These are phyloP conservation scores for Saccharomyces pastorianus DNA, from an alignment of 1,139 yeast genomes.

Conservation along the genomic window DNA sequence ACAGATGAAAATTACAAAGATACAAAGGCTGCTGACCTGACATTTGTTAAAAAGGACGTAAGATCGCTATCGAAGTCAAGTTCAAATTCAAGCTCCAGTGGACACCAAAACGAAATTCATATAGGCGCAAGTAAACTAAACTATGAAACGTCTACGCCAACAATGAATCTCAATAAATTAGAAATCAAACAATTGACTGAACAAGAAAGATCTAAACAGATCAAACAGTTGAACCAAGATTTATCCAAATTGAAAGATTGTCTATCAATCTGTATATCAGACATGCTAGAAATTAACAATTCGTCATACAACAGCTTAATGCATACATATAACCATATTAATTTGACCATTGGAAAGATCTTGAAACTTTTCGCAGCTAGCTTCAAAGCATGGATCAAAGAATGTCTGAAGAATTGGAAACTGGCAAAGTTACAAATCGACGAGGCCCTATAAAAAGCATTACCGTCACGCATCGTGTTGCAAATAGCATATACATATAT, in stretches of 20 bases:
- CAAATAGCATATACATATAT: not conserved
- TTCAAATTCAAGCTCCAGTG: not conserved
- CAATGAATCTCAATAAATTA: conserved; percentile 9
- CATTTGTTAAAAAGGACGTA: not conserved
- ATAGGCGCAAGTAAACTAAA: conserved; percentile 11
- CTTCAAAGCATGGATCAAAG: conserved; percentile 24
- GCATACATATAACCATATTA: conserved; percentile 8
- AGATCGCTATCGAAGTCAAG: not conserved
- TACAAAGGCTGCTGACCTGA: conserved; percentile 5
- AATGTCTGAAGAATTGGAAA: conserved; percentile 34
- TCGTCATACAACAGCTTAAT: conserved; percentile 26
- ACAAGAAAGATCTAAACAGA: conserved; percentile 30
- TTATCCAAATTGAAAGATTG: conserved; percentile 34
- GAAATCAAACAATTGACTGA: conserved; percentile 21
- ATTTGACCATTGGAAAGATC: conserved; percentile 19
- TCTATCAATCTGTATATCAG: conserved; percentile 30
- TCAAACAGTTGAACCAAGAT: conserved; percentile 28
- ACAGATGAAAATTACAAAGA: conserved; percentile 23
- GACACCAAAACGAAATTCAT: conserved; percentile 1
- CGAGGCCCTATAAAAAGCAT: not conserved
- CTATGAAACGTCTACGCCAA: conserved; percentile 8
- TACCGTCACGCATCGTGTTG: not conserved
- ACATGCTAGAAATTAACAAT: conserved; percentile 31
- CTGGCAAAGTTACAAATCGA: conserved; percentile 9
- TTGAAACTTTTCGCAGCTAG: conserved; percentile 27